Evolutionary conservation across 1,139 yeast species (phyloP), one percentile per base, ranked within the genome.

Genomic region (Protomyces arabidopsidicola): DNA sequence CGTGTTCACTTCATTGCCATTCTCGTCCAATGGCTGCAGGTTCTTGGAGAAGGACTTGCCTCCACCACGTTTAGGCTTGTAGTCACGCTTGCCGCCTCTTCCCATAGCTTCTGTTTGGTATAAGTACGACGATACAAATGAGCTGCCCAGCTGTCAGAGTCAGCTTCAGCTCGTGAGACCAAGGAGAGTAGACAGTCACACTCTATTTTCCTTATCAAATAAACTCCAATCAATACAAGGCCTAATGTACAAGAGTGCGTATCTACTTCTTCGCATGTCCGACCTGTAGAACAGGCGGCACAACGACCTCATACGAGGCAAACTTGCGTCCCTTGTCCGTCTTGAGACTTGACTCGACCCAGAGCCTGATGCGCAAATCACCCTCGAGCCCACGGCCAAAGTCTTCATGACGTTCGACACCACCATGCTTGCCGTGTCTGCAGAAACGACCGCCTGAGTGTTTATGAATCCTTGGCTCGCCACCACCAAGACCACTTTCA

Each of bases 391-490:
- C 62, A 12, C 55, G 56, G 2, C 62, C 62, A 42, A 58, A 58
- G 45, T 58, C 62, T 31, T 58, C 62, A 20, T 58, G 62, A 4
- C 48, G 48, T 42, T 42, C 48, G 6, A 10, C 9, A 6, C 14
- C 18, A 5, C 48, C 27, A 20, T 58, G 62, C 31, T 58, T 58
- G 34, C 53, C 53, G 52, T 58, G 62, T 16, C 45, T 51, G 52
- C 62, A 58, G 45, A 58, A 58, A 39, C 42, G 53, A 50, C 62
- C 62, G 10, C 62, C 62, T 12, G 62, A 58, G 20, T 58, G 62
- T 24, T 45, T 50, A 22, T 58, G 62, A 10, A 58, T 53, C 12
- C 27, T 51, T 22, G 50, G 45, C 18, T 39, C 56, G 10, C 34
- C 45, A 18, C 56, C 53, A 24, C 62, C 62, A 14, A 51, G 53